Evolutionary conservation across 768 basidiomycete species (phyloP), one percentile per base, ranked within the genome.

Genomic region (Coprinopsis strossmayeri): DNA sequence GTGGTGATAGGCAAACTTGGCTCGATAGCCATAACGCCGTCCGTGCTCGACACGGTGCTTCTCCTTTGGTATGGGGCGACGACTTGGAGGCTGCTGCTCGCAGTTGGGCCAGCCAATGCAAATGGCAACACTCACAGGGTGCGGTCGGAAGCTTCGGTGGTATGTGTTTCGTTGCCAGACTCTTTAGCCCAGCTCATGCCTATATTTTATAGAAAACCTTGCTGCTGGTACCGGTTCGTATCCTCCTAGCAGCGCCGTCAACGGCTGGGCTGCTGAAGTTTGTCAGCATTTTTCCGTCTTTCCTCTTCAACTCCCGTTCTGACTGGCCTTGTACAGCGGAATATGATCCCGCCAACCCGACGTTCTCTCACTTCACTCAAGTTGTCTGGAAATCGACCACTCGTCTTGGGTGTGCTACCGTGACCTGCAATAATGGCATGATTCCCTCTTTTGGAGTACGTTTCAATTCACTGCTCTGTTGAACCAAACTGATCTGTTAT

Each of bases 101-200:
- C 58, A 59, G 73, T 48, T 87, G 84, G 82, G 85, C 86, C 2
- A 71, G 81, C 54, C 64, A 66, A 12, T 92, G 90, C 59, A 59
- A 71, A 2, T 87, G 84, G 62, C 26, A 79, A 53, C 90, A 92
- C 60, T 85, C 84, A 12, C 76, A 76, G 18, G 85, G 85, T 23
- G 62, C 68, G 21, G 72, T 87, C 26, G 85, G 85, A 3, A 68
- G 71, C 2, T 78, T 71, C 52, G 87, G 85, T 60, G 82, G 80
- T 83, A 50, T 17, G 67, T 65, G n/a, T n/a, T 26, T 17, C 13
- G 9, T 23, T 15, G 10, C 15, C 2, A 13, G 27, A 4, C 3
- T 37, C 32, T 20, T 10, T n/a, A 44, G 11, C 26, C 30, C 30
- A 32, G 30, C 43, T 18, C 34, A 41, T 5, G n/a, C n/a, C n/a